A percentile compares a stretch with the other conserved stretches of the same genome.
These are phyloP conservation scores for Ostreobium quekettii DNA, from an alignment of 139 green algal genomes.

Conservation along the genomic window DNA sequence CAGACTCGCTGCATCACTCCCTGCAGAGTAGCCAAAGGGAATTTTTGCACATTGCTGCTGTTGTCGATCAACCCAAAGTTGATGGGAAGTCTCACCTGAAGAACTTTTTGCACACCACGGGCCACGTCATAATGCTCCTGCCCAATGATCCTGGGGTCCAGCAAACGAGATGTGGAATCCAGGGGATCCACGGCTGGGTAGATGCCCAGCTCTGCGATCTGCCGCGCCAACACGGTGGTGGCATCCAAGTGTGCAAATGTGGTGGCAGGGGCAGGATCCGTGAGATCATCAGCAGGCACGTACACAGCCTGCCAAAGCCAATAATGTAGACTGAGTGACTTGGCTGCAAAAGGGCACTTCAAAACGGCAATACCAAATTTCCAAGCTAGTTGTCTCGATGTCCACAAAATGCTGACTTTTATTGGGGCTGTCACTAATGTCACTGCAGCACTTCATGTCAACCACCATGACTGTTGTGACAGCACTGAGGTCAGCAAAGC, in stretches of 20 bases:
- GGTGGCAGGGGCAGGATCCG: constrained; percentile 94
- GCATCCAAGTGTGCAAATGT: constrained; percentile 98
- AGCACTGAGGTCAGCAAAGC: no score
- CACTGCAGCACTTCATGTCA: no score
- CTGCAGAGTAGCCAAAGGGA: no score
- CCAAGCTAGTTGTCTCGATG: no score
- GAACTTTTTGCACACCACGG: constrained; percentile 94
- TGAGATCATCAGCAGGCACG: constrained; percentile 97
- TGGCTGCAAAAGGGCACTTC: no score
- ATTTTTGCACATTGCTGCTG: no score
- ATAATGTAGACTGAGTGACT: no score
- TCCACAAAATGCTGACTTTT: no score
- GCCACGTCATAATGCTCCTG: constrained; percentile 92
- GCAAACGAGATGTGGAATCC: constrained; percentile 97
- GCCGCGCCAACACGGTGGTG: constrained; percentile 95
- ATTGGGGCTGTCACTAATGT: no score
- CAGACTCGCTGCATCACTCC: no score
- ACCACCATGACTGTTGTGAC: no score
- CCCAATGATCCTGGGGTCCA: constrained; percentile 88
- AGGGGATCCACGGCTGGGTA: constrained; percentile 99
- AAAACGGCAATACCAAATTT: no score
- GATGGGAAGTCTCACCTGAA: constrained; percentile 74
- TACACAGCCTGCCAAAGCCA: constrained; percentile 99
- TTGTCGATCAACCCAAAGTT: background rate
- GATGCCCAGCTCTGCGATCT: constrained; percentile 98